Evolutionary conservation across 495 filamentous ascomycete species (phyloP), one percentile per base, ranked within the genome.

Genomic region (Talaromyces thailandensis): DNA sequence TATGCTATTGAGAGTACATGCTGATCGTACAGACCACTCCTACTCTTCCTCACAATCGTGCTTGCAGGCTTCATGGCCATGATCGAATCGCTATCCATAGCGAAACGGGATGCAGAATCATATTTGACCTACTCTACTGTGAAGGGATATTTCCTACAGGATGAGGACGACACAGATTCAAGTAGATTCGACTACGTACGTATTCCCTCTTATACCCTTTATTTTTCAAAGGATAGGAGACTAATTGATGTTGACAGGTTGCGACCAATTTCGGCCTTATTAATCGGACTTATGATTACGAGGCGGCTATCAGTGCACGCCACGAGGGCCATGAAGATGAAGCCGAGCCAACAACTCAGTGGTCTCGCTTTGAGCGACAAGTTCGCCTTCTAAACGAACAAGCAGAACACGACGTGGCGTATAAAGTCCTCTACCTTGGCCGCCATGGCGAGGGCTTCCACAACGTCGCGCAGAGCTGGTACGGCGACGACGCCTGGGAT

Each of bases 391-490:
- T 89, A 58, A 90, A 91, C 68, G 56, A 64, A 0, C 70, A 79
- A 6, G 72, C 74, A 14, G 73, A 67, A 2, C 43, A 55, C 2
- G 73, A 77, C 25, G 52, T 35, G 2, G n/a, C 5, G 32, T 90
- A 89, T 67, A 89, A 87, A 64, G 79, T 92, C 0, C 75, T 92
- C 43, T 91, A 83, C 73, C 72, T 90, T 18, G 89, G 83, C 14
- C 81, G 89, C 25, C 89, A 92, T 68, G 89, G 89, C 1, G 82
- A 92, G 68, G 89, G 88, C 1, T 81, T 82, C 59, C 89, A 92
- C 65, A 88, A 88, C 67, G 82, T 82, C 29, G 86, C 86, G 4
- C 81, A 91, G 66, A 68, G 65, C 5, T 84, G 74, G 52, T 92
- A 90, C 62, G 88, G 88, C 21, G 88, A 83, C 0, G 74, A 78